These are phyloP conservation scores for Stylonectria norvegica DNA, from an alignment of 2,329 filamentous ascomycete species.

Conservation along the genomic window DNA sequence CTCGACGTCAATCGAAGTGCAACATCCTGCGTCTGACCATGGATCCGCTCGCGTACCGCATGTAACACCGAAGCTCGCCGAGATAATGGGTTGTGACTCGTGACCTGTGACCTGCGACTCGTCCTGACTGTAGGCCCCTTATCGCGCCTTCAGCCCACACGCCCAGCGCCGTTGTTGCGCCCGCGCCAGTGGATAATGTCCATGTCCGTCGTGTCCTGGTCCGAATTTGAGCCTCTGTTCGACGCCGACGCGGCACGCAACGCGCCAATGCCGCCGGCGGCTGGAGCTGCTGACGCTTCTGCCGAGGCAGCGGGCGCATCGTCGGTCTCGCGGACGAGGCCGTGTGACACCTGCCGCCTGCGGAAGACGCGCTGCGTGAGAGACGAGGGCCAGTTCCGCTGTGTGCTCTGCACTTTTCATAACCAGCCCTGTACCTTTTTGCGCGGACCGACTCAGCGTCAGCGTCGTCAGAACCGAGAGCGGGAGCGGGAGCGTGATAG, in stretches of 20 bases:
- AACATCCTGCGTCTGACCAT: too few relatives aligned
- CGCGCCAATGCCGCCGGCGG: conserved; percentile 9
- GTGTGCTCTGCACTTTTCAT: conserved; percentile 64
- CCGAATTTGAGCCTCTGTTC: too few relatives aligned
- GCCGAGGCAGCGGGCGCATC: conserved; percentile 4
- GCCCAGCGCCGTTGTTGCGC: too few relatives aligned
- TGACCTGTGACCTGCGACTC: too few relatives aligned
- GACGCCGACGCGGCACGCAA: too few relatives aligned
- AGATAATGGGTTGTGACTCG: too few relatives aligned
- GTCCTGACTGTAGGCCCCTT: too few relatives aligned
- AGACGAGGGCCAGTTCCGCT: conserved; percentile 55
- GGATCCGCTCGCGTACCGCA: too few relatives aligned
- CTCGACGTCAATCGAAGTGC: too few relatives aligned
- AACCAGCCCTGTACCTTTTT: conserved; percentile 65
- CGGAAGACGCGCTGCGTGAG: conserved; percentile 65
- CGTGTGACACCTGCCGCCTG: conserved; percentile 63
- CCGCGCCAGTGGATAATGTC: conserved; percentile 9
- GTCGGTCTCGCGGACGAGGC: conserved; percentile 33
- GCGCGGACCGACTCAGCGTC: conserved; percentile 33
- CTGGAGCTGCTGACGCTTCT: conserved; percentile 3
- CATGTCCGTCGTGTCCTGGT: conserved; percentile 16
- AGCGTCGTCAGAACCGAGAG: conserved; percentile 25
- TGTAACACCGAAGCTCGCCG: too few relatives aligned
- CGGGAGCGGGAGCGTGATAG: conserved; percentile 18
- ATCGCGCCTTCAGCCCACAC: too few relatives aligned